Evolutionary conservation across 2,329 filamentous ascomycete genomes (phyloP).

Genomic region (Claviceps humidiphila): DNA sequence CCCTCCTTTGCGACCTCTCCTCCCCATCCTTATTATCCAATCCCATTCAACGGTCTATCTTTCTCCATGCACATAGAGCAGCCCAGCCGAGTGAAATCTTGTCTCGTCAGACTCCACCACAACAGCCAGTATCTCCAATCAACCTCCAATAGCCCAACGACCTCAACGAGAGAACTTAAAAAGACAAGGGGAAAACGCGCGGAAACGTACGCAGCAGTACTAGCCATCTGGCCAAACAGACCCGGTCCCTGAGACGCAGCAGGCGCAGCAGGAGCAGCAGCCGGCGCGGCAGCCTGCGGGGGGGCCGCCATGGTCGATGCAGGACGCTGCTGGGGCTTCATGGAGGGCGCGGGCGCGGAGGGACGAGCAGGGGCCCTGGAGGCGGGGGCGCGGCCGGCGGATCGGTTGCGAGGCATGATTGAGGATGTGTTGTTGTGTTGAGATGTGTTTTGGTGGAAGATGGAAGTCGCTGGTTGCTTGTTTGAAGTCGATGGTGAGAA

Average conservation of each 20-base stretch:
- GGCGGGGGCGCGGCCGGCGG: constrained; percentile 42
- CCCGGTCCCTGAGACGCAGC: constrained; percentile 57
- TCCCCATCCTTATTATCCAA: neutral
- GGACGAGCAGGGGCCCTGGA: constrained; percentile 43
- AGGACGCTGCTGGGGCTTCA: constrained; percentile 50
- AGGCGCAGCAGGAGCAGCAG: constrained; percentile 16
- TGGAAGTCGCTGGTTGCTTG: no score
- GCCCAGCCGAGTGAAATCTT: no score
- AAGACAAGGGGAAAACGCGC: no score
- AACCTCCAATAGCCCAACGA: no score
- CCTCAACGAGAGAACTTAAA: no score
- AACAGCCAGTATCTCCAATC: no score
- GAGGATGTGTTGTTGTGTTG: constrained; percentile 13
- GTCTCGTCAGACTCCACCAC: no score
- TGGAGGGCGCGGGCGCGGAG: constrained; percentile 37
- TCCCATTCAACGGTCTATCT: neutral
- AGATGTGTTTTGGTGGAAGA: neutral
- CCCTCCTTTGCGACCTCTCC: neutral
- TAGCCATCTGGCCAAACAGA: constrained; percentile 92
- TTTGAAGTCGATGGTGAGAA: no score
- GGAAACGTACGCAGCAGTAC: constrained; percentile 82
- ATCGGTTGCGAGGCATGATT: constrained; percentile 65
- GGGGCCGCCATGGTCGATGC: constrained; percentile 53
- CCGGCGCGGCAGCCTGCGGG: constrained; percentile 26
- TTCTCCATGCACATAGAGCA: no score